These are phyloP conservation scores for Rhizoclosmatium sp. DNA, from an alignment of 192 early-diverging fungal genomes.

Conservation along the genomic window DNA sequence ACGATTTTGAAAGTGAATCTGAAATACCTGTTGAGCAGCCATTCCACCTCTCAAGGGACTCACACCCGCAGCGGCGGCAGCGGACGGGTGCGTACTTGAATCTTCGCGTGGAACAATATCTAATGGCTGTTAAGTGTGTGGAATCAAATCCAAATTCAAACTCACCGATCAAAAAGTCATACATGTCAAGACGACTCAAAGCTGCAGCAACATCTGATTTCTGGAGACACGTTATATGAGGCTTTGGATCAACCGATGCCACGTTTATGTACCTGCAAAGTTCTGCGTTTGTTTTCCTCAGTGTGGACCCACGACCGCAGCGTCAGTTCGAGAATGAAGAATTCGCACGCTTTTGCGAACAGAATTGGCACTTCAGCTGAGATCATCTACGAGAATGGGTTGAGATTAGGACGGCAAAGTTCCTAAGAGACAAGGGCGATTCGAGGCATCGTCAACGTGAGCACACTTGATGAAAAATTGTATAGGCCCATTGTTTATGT, in stretches of 20 bases:
- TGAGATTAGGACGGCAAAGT: conserved; percentile 14
- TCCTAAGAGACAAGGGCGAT: background rate
- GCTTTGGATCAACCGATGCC: background rate
- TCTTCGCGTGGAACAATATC: conserved; percentile 96
- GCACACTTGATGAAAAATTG: no score
- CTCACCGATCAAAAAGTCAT: conserved; percentile 87
- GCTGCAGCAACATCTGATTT: conserved; percentile 89
- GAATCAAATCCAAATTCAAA: no score
- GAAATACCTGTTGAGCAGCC: background rate
- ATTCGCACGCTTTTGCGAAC: conserved; percentile 96
- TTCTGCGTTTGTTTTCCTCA: conserved; percentile 96
- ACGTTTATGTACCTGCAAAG: conserved; percentile 71
- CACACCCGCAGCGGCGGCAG: background rate
- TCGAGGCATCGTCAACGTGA: no score
- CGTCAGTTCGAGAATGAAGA: conserved; percentile 93
- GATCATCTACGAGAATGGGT: conserved; percentile 62
- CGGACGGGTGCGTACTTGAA: background rate
- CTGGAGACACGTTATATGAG: background rate
- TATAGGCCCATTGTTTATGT: no score
- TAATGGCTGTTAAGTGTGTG: no score
- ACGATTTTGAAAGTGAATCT: background rate
- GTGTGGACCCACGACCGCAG: conserved; percentile 83
- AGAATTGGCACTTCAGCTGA: conserved; percentile 87
- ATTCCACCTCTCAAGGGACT: background rate
- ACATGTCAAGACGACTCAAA: conserved; percentile 89